phyloP scores from a whole-genome alignment of 495 filamentous ascomycete species.

The Hypoxylon subgilvum region DNA sequence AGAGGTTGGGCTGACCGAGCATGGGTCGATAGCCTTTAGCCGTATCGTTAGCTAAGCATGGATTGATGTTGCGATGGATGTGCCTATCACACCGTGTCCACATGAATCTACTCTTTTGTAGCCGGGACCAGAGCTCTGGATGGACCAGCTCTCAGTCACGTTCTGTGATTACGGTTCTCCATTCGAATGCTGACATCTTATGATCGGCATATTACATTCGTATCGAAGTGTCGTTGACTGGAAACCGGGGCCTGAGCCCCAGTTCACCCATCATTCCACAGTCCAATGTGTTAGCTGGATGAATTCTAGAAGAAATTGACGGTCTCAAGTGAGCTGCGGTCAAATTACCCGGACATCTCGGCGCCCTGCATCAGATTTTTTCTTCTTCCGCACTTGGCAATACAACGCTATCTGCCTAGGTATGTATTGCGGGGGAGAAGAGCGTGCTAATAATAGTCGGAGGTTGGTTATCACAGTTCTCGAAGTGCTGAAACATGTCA shows the following conservation, averaged over 20 bases:
- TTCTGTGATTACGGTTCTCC: constrained; percentile 2
- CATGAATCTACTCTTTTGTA: background rate
- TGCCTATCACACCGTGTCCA: background rate
- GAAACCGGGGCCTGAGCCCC: background rate
- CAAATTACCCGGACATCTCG: constrained; percentile 29
- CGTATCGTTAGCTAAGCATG: constrained; percentile 11
- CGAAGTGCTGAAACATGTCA: background rate
- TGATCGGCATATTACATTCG: constrained; percentile 13
- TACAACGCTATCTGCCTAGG: constrained; percentile 11
- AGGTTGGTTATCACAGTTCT: background rate
- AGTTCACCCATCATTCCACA: background rate
- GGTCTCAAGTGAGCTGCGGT: constrained; percentile 8
- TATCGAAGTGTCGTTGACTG: background rate
- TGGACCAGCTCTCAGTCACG: constrained; percentile 13
- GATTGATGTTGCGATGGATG: constrained; percentile 21
- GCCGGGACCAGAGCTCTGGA: background rate
- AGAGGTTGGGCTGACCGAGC: constrained; percentile 11
- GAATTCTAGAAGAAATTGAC: constrained; percentile 15
- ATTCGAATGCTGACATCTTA: constrained; percentile 26
- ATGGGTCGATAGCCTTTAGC: constrained; percentile 20
- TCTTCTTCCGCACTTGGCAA: constrained; percentile 28
- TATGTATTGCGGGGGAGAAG: constrained; percentile 16
- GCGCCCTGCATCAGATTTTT: constrained; percentile 17
- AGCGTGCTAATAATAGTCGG: constrained; percentile 14
- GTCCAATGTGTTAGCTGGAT: constrained; percentile 4